phyloP scores from a whole-genome alignment of 2,329 filamentous ascomycete genomes.

The Drechslerella dactyloides region DNA sequence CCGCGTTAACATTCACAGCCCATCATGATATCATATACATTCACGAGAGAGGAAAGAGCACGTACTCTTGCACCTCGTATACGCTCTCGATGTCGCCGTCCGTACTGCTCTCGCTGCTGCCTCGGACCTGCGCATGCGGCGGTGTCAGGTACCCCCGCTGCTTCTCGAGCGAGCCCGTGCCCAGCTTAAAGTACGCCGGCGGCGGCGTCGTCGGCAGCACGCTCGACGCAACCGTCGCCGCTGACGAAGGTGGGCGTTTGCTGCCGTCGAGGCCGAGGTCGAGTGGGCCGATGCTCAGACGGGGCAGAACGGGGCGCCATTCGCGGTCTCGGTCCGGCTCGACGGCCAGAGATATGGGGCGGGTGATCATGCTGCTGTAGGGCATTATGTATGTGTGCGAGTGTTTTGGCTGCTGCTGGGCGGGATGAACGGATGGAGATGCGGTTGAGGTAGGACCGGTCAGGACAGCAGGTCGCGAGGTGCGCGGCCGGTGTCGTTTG shows the following conservation, averaged over 20 bases:
- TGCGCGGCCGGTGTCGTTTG: too few species aligned
- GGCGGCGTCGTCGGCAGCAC: slow-evolving; percentile 23
- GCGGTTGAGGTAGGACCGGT: not conserved
- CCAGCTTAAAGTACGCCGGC: slow-evolving; percentile 26
- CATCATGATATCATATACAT: not conserved
- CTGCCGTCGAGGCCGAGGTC: not conserved
- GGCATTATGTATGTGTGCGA: not conserved
- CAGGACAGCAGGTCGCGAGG: too few species aligned
- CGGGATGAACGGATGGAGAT: too few species aligned
- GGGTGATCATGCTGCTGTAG: slow-evolving; percentile 2
- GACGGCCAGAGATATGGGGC: not conserved
- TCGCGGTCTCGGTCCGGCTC: not conserved
- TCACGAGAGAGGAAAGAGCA: not conserved
- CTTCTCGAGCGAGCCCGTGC: slow-evolving; percentile 22
- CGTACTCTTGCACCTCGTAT: slow-evolving; percentile 38
- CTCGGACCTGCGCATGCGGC: slow-evolving; percentile 17
- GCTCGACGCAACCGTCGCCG: slow-evolving; percentile 16
- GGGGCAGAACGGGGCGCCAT: not conserved
- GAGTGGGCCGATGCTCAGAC: not conserved
- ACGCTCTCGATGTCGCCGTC: slow-evolving; percentile 38
- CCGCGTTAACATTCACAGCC: not conserved
- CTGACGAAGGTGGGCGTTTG: slow-evolving; percentile 22
- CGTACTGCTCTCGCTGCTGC: not conserved
- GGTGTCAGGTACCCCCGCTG: slow-evolving; percentile 28
- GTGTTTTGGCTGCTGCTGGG: not conserved